Percentiles rank a stretch among this genome's conserved stretches.
Conservation (phyloP, 1,284 basidiomycete species). For the Rhodotorula sp. region DNA sequence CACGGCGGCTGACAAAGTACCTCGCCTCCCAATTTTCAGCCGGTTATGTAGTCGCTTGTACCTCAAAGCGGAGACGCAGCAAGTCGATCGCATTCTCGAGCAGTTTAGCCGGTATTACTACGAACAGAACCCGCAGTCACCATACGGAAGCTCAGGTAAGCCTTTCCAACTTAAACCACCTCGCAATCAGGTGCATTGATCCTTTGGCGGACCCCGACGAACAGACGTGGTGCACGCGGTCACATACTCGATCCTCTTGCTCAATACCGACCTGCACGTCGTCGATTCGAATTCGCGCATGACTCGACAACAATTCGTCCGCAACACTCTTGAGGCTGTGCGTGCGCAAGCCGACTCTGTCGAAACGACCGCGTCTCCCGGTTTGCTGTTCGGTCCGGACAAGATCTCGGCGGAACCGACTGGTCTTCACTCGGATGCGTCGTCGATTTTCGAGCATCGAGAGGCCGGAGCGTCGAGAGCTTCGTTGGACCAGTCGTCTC, state of each 20-base stretch:
- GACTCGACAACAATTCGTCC: constrained; percentile 89
- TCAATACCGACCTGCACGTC: constrained; percentile 96
- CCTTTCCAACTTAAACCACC: constrained; percentile 24
- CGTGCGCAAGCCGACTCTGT: constrained; percentile 57
- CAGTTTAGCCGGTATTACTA: constrained; percentile 85
- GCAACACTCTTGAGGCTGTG: constrained; percentile 84
- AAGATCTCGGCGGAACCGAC: background rate
- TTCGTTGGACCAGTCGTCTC: constrained; percentile 6
- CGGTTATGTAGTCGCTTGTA: constrained; percentile 85
- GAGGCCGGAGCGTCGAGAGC: constrained; percentile 4
- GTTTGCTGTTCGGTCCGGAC: background rate
- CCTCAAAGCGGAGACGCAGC: constrained; percentile 94
- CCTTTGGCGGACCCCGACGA: too few species aligned
- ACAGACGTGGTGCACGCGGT: constrained; percentile 87
- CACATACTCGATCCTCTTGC: constrained; percentile 84
- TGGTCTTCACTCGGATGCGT: background rate
- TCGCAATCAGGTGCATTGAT: too few species aligned
- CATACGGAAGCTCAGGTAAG: constrained; percentile 80
- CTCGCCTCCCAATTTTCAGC: constrained; percentile 51
- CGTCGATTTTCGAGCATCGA: constrained; percentile 5
- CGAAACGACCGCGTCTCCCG: background rate
- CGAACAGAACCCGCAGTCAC: constrained; percentile 76
- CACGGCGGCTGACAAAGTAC: background rate
- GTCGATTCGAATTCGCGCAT: constrained; percentile 85
- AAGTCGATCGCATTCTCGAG: constrained; percentile 92